Evolutionary conservation across 805 yeast genomes (phyloP).

Genomic region (Teunomyces gatunensis): DNA sequence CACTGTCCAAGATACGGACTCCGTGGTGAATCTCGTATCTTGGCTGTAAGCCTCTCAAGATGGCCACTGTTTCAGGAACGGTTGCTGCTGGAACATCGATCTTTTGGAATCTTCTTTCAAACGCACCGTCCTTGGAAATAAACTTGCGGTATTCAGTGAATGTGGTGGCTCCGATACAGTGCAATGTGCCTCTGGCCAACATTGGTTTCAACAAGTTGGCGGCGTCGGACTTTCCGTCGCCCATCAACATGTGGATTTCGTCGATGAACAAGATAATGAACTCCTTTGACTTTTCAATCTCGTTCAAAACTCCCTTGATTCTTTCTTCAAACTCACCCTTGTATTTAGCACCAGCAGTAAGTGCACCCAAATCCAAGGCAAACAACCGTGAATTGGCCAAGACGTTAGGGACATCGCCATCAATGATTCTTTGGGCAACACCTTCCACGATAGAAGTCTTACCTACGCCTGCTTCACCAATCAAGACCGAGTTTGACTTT

Average conservation of each 20-base stretch:
- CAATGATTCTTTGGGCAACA: slow-evolving; percentile 95
- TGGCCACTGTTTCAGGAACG: slow-evolving; percentile 89
- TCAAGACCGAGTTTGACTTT: slow-evolving; percentile 92
- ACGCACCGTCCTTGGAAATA: slow-evolving; percentile 96
- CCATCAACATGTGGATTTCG: slow-evolving; percentile 99
- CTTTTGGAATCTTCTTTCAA: slow-evolving; percentile 97
- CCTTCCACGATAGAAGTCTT: slow-evolving; percentile 98
- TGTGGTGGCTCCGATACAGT: slow-evolving; percentile 98
- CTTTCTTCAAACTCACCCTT: slow-evolving; percentile 99
- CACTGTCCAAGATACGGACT: slow-evolving; percentile 91
- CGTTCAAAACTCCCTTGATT: slow-evolving; percentile 92
- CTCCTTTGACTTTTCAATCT: slow-evolving; percentile 82
- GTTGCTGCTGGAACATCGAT: slow-evolving; percentile 96
- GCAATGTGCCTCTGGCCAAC: slow-evolving; percentile 92
- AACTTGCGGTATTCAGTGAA: slow-evolving; percentile 89
- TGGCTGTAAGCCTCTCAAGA: slow-evolving; percentile 92
- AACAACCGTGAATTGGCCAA: slow-evolving; percentile 77
- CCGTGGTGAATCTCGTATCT: slow-evolving; percentile 97
- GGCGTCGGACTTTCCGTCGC: slow-evolving; percentile 96
- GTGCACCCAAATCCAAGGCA: slow-evolving; percentile 90
- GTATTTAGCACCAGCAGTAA: slow-evolving; percentile 97
- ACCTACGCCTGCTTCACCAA: slow-evolving; percentile 99
- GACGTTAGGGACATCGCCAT: slow-evolving; percentile 90
- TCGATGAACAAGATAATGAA: slow-evolving; percentile 91
- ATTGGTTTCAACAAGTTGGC: slow-evolving; percentile 97